Conservation (phyloP, 768 basidiomycete genomes). For the Lactifluus pinguis region DNA sequence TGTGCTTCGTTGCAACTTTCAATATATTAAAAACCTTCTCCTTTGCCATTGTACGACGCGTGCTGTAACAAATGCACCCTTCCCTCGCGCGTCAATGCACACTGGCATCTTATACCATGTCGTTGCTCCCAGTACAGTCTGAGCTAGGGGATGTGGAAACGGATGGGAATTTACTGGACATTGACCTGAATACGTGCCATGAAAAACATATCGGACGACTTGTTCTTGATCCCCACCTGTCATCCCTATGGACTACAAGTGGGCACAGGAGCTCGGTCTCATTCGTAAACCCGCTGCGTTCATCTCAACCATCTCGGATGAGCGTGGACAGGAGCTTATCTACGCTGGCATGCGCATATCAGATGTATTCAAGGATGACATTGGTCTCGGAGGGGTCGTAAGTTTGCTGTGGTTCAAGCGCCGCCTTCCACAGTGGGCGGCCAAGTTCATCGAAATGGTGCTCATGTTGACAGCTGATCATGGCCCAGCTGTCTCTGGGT, state of each 20-base stretch:
- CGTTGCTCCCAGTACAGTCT: neutral
- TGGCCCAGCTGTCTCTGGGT: constrained; percentile 90
- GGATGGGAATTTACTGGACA: neutral
- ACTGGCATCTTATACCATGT: neutral
- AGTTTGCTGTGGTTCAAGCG: constrained; percentile 97
- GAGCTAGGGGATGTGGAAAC: neutral
- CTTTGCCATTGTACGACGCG: too few species aligned
- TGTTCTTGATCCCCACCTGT: constrained; percentile 75
- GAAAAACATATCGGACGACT: constrained; percentile 49
- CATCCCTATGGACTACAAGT: constrained; percentile 99
- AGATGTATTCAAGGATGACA: constrained; percentile 96
- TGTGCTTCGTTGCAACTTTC: too few species aligned
- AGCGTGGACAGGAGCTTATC: constrained; percentile 95
- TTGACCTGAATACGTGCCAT: constrained; percentile 37
- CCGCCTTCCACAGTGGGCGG: constrained; percentile 81
- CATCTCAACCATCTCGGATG: constrained; percentile 98
- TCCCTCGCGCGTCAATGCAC: neutral
- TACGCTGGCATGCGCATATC: constrained; percentile 99
- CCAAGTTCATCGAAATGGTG: constrained; percentile 99
- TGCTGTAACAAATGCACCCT: neutral
- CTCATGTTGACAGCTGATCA: constrained; percentile 99
- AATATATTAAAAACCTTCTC: too few species aligned
- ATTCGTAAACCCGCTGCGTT: constrained; percentile 98
- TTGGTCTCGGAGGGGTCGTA: constrained; percentile 95
- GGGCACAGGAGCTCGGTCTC: constrained; percentile 97